These are phyloP conservation scores for Coleophoma crateriformis DNA, from an alignment of 2,329 filamentous ascomycete species.

Conservation along the genomic window DNA sequence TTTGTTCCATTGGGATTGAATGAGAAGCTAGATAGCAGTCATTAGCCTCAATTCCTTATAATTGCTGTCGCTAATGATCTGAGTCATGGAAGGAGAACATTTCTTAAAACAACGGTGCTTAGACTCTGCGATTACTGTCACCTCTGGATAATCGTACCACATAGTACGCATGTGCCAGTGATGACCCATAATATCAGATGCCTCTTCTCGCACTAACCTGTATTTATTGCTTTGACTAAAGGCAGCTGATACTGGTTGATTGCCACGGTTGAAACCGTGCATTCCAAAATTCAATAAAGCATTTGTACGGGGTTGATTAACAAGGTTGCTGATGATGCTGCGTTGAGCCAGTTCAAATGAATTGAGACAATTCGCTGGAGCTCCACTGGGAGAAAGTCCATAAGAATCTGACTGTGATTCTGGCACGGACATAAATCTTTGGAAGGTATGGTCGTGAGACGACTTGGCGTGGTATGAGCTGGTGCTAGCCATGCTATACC, in stretches of 20 bases:
- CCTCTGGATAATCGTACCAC: too few relatives aligned
- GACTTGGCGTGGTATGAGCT: constrained; percentile 4
- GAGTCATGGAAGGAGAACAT: too few relatives aligned
- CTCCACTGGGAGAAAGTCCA: constrained; percentile 22
- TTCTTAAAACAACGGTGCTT: too few relatives aligned
- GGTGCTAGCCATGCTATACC: constrained; percentile 1
- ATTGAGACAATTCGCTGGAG: constrained; percentile 8
- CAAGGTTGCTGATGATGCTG: constrained; percentile 5
- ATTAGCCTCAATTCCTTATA: neutral
- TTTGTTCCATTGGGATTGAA: constrained; percentile 40
- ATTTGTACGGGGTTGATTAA: constrained; percentile 6
- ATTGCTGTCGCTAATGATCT: neutral
- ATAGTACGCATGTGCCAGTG: neutral
- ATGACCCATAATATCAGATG: neutral
- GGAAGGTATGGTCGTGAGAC: constrained; percentile 1
- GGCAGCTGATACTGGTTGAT: neutral
- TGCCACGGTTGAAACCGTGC: neutral
- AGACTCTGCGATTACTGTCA: too few relatives aligned
- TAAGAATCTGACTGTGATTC: too few relatives aligned
- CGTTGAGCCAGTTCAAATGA: constrained; percentile 8
- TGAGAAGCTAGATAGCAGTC: constrained; percentile 39
- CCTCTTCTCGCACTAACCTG: neutral
- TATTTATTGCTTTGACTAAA: neutral
- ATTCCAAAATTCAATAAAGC: constrained; percentile 4
- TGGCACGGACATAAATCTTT: too few relatives aligned